Evolutionary conservation across 1,284 basidiomycete genomes (phyloP).

Genomic region (Tylopilus orsonianus): DNA sequence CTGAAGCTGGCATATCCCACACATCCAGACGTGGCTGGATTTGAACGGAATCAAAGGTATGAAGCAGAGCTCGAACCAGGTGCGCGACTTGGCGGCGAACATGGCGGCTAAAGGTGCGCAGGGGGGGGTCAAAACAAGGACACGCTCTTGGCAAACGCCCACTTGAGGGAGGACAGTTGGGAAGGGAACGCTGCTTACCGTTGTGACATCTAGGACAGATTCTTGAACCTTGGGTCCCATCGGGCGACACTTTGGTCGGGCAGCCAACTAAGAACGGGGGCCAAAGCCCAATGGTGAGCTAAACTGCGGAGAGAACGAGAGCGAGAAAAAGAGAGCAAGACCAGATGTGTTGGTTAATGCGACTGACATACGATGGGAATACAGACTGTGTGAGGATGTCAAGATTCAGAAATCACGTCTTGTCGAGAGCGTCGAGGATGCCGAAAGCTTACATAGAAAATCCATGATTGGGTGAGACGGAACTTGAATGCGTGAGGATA

Average conservation of each 20-base stretch:
- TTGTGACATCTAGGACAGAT: conserved; percentile 53
- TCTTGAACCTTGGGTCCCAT: conserved; percentile 41
- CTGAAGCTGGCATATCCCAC: conserved; percentile 51
- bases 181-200: too few relatives aligned
- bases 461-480: conserved; percentile 16
- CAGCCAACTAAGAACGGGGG: conserved; percentile 49
- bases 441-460: conserved; percentile 35
- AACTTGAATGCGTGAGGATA: too few relatives aligned
- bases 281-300: conserved; percentile 9
- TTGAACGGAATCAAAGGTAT: conserved; percentile 49
- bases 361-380: conserved; percentile 48
- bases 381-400: conserved; percentile 38
- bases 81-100: conserved; percentile 46
- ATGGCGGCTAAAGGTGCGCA: conserved; percentile 40
- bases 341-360: background rate
- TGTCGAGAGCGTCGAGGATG: background rate
- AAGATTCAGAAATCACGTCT: conserved; percentile 1
- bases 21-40: conserved; percentile 49
- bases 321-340: too few relatives aligned
- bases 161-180: too few relatives aligned
- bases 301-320: conserved; percentile 10
- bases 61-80: conserved; percentile 55
- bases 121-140: background rate
- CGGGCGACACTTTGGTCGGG: conserved; percentile 44
- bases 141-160: too few relatives aligned